Conservation (phyloP, 345 rosid species). For the Angophora floribunda region DNA sequence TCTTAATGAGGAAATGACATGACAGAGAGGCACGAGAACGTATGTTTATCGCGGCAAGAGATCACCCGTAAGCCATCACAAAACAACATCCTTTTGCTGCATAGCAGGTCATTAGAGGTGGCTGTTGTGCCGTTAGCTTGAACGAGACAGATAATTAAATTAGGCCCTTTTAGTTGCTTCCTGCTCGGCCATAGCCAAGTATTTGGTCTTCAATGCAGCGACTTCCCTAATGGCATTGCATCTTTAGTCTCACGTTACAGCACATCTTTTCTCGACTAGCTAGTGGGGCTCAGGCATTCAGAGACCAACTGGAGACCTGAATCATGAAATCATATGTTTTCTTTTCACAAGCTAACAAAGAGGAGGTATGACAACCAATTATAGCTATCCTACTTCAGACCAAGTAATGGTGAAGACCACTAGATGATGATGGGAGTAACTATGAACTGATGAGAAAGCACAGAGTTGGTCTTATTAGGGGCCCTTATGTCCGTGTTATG, state of each 20-base stretch:
- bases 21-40: not conserved
- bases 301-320: not conserved
- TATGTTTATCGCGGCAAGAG: not conserved
- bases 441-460: not conserved
- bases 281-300: not conserved
- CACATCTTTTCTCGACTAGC: not conserved
- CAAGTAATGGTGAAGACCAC: not conserved
- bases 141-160: not conserved
- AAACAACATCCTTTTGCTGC: not conserved
- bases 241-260: not conserved
- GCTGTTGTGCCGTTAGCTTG: not conserved
- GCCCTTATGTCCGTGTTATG: slow-evolving; percentile 11
- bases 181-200: not conserved
- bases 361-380: not conserved
- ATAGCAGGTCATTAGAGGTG: not conserved
- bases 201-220: not conserved
- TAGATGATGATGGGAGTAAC: not conserved
- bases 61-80: not conserved
- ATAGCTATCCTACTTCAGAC: not conserved
- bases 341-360: not conserved
- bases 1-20: not conserved
- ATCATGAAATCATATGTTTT: not conserved
- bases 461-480: slow-evolving; percentile 27
- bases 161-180: not conserved
- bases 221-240: not conserved